Evolutionary conservation across 495 filamentous ascomycete species (phyloP), one percentile per base, ranked within the genome.

Genomic region (Trichoderma erinaceum): DNA sequence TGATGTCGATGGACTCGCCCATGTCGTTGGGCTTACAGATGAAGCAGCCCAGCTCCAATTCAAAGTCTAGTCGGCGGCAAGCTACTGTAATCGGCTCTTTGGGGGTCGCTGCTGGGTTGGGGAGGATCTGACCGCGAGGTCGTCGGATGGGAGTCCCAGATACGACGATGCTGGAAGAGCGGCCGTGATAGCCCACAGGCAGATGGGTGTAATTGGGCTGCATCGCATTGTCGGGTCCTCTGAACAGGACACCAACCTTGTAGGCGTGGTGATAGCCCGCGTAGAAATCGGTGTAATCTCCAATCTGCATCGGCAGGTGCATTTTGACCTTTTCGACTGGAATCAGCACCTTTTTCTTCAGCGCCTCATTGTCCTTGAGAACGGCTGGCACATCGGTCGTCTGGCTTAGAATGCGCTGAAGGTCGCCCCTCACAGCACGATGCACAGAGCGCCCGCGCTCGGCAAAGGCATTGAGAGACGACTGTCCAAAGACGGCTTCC

Each of bases 281-380:
- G 78, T 92, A 98, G 81, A 98, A 98, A 78, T 98, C 94, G 15
- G 94, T 96, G 78, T 98, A 98, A 75, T 97, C 92, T n/a, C 91
- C 90, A 67, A 97, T 92, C 41, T 84, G 82, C 86, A 98, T 87
- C 6, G 94, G 94, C 16, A 97, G 75, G 68, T 96, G 90, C 75
- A 86, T 90, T 67, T 79, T 84, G 29, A 93, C 88, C 4, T 83
- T 76, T 0, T 85, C 79, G 71, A 83, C 87, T 3, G 83, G 82
- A 1, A 89, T 27, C 11, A 83, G 69, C 3, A 72, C 75, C 63
- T 70, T 72, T 18, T 72, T 65, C 18, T 74, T 70, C 13, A 77
- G 69, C 10, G 68, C 67, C 13, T 65, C 69, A 64, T 81, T 78
- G 67, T 82, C 78, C 41, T 72, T 74, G 38, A 82, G 70, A 27